Base-by-base conservation (phyloP, 805 yeast species). In the Candida maltosa region DNA sequence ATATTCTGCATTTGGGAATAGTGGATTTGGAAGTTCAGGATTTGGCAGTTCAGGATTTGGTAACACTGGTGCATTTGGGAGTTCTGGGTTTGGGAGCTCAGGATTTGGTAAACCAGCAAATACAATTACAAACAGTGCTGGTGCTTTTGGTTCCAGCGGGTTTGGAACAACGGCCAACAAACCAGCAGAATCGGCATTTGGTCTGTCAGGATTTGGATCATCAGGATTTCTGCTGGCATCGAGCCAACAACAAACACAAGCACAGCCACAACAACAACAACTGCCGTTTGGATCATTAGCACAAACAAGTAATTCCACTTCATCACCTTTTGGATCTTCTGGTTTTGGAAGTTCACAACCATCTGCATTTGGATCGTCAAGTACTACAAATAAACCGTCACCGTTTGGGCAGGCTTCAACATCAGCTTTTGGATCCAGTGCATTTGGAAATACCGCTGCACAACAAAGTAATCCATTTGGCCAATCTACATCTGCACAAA, bases 141-240 rank as follows among this genome's bases (percentile, higher is more conserved):
- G 42, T 18, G 44, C 40, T n/a, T 39, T 40, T 39, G 47, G 44
- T 1, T 37, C 38, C 24, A 26, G 46, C 10, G 47, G 45, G 5
- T 44, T 47, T 32, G 31, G 20, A 9, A 14, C 40, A 10, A 27
- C 39, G 7, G 43, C 34, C 26, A 21, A 15, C 17, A 21, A 4
- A 9, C 14, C 27, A 5, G 12, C 18, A 7, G 35, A 29, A 3
- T 35, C 34, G 26, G 38, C 21, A 26, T 37, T 37, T 34, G 47
- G 42, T 4, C 16, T 15, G 11, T 16, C 33, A 15, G 33, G 25
- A 5, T 30, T 30, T 30, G 30, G 30, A 6, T 19, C n/a, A 25
- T n/a, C n/a, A 25, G 14, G n/a, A n/a, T n/a, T n/a, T n/a, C n/a
- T n/a, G n/a, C n/a, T n/a, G n/a, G n/a, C n/a, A n/a, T n/a, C n/a